Percentiles rank a stretch among this genome's conserved stretches.
Evolutionary conservation across 805 yeast genomes (phyloP).

Genomic region (Candida khao-thaluensis): DNA sequence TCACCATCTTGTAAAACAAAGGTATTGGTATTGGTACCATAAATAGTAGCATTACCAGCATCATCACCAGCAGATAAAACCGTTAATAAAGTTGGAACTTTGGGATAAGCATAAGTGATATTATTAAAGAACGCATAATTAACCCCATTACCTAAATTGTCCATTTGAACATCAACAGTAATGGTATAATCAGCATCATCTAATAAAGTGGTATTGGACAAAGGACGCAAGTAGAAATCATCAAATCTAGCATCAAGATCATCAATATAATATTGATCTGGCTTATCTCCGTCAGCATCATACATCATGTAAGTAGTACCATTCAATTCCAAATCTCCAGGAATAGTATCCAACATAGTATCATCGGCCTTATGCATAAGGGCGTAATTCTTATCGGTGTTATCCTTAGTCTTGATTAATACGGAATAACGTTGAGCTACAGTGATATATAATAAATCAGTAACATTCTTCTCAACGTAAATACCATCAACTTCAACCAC

Average conservation of each 20-base stretch:
- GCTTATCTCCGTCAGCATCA: conserved; percentile 27
- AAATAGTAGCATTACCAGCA: conserved; percentile 59
- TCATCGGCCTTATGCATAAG: conserved; percentile 62
- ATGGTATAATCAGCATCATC: conserved; percentile 64
- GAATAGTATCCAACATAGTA: conserved; percentile 69
- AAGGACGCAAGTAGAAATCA: conserved; percentile 75
- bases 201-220: conserved; percentile 47
- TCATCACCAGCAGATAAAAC: conserved; percentile 60
- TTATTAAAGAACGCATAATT: conserved; percentile 77
- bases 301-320: conserved; percentile 59
- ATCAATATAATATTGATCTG: conserved; percentile 23
- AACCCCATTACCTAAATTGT: conserved; percentile 68
- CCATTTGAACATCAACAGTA: conserved; percentile 60
- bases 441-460: conserved; percentile 59
- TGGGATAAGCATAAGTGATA: conserved; percentile 61
- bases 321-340: conserved; percentile 51
- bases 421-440: conserved; percentile 84
- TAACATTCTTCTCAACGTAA: conserved; percentile 55
- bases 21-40: conserved; percentile 69
- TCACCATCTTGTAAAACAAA: conserved; percentile 59
- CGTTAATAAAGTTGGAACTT: conserved; percentile 67
- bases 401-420: conserved; percentile 54
- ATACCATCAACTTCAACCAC: conserved; percentile 49
- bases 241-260: conserved; percentile 50
- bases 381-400: conserved; percentile 49